Percentiles rank a stretch among this genome's conserved stretches.
phyloP scores from a whole-genome alignment of 176 grass and related monocot species.

The Lolium perenne region DNA sequence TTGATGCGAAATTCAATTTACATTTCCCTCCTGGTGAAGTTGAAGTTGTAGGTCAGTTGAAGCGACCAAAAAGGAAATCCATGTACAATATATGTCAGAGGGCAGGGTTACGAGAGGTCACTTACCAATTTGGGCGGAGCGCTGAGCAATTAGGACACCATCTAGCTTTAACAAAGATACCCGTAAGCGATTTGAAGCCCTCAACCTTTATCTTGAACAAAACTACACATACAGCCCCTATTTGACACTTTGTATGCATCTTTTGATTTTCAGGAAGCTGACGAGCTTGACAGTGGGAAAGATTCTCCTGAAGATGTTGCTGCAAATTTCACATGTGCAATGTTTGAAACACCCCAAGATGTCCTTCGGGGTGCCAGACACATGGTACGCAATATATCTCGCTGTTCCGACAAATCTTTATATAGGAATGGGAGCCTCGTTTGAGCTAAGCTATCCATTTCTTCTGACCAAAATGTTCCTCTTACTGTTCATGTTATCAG shows the following conservation, averaged over 20 bases:
- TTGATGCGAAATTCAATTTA: slow-evolving; percentile 95
- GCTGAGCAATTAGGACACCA: slow-evolving; percentile 88
- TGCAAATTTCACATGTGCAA: slow-evolving; percentile 82
- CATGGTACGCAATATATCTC: slow-evolving; percentile 63
- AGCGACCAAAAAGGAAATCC: slow-evolving; percentile 90
- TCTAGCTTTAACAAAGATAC: slow-evolving; percentile 73
- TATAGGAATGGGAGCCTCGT: not conserved
- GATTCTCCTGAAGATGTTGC: slow-evolving; percentile 91
- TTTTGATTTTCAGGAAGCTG: slow-evolving; percentile 58
- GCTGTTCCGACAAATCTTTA: slow-evolving; percentile 1
- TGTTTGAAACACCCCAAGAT: slow-evolving; percentile 91
- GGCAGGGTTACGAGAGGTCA: slow-evolving; percentile 88
- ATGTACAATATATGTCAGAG: slow-evolving; percentile 85
- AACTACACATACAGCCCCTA: not conserved
- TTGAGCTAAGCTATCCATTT: not conserved
- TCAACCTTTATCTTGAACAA: slow-evolving; percentile 3
- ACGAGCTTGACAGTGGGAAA: slow-evolving; percentile 78
- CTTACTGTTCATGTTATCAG: slow-evolving; percentile 45
- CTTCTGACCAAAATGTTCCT: not conserved
- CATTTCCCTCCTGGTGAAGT: slow-evolving; percentile 95
- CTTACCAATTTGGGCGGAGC: slow-evolving; percentile 80
- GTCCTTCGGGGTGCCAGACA: slow-evolving; percentile 88
- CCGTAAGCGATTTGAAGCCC: slow-evolving; percentile 27
- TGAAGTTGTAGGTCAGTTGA: slow-evolving; percentile 90
- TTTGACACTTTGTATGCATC: not conserved